Percentiles rank a stretch among this genome's conserved stretches.
phyloP scores from a whole-genome alignment of 768 basidiomycete species.

The Naganishia randhawae region DNA sequence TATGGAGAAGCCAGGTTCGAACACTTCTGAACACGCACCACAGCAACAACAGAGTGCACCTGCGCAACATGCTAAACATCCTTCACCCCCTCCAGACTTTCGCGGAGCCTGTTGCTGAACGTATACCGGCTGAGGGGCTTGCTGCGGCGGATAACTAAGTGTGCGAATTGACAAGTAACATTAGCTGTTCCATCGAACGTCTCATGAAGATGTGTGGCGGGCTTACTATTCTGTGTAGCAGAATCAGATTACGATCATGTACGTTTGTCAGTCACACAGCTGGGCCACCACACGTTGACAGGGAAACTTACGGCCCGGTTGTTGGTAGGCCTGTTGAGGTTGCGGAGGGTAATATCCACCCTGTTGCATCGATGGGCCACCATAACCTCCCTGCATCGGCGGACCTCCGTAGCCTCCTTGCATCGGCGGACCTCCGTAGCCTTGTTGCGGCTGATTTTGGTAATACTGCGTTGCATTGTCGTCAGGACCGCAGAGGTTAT shows the following conservation, averaged over 20 bases:
- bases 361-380: not conserved
- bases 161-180: not conserved
- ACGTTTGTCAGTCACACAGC: not conserved
- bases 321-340: slow-evolving; percentile 1
- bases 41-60: slow-evolving; percentile 6
- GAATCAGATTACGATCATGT: not conserved
- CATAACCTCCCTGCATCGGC: not conserved
- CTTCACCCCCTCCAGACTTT: not conserved
- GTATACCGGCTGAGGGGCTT: not conserved
- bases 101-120: not conserved
- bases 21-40: not conserved
- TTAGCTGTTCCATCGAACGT: not conserved
- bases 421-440: not conserved
- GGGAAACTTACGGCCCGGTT: not conserved
- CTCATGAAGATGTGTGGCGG: not conserved
- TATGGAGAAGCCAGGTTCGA: too few relatives aligned
- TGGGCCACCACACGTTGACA: not conserved
- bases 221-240: not conserved
- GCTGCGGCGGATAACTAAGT: not conserved
- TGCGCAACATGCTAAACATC: slow-evolving; percentile 9
- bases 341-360: not conserved
- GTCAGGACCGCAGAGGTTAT: not conserved
- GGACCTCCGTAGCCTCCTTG: slow-evolving; percentile 3
- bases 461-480: not conserved
- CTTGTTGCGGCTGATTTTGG: not conserved